Evolutionary conservation across 23 red algal species (phyloP).

Genomic region (Gracilaria domingensis): DNA sequence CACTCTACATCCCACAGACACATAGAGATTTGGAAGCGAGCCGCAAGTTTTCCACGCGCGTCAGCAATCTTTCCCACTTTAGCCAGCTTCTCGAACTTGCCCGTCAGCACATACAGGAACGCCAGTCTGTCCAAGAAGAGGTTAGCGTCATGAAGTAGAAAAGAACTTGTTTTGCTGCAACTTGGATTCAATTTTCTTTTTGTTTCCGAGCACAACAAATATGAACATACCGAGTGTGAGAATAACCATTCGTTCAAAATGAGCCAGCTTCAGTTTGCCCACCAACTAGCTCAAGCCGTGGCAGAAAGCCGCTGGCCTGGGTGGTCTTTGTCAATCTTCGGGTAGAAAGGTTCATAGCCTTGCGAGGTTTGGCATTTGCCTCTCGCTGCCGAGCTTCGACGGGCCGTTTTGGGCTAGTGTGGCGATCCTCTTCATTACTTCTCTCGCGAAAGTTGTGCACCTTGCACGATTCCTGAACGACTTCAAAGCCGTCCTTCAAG

Average conservation of each 20-base stretch:
- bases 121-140: constrained; percentile 85
- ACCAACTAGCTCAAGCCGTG: constrained; percentile 69
- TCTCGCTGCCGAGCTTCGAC: constrained; percentile 68
- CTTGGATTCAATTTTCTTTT: too few species aligned
- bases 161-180: too few species aligned
- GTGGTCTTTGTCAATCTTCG: constrained; percentile 46
- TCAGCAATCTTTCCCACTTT: too few species aligned
- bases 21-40: constrained; percentile 91
- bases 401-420: constrained; percentile 66
- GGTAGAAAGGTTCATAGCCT: constrained; percentile 38
- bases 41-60: constrained; percentile 69
- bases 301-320: constrained; percentile 36
- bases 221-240: too few species aligned
- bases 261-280: constrained; percentile 58
- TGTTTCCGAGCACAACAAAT: too few species aligned
- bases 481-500: too few species aligned
- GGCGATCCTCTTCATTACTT: constrained; percentile 69
- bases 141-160: too few species aligned
- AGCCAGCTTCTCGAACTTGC: constrained; percentile 95
- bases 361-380: too few species aligned
- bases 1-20: constrained; percentile 81
- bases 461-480: constrained; percentile 66
- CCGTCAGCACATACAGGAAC: constrained; percentile 95
- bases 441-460: constrained; percentile 78
- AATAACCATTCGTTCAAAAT: constrained; percentile 78